These are phyloP conservation scores for Yarrowia porcina DNA, from an alignment of 805 yeast species.

Conservation along the genomic window DNA sequence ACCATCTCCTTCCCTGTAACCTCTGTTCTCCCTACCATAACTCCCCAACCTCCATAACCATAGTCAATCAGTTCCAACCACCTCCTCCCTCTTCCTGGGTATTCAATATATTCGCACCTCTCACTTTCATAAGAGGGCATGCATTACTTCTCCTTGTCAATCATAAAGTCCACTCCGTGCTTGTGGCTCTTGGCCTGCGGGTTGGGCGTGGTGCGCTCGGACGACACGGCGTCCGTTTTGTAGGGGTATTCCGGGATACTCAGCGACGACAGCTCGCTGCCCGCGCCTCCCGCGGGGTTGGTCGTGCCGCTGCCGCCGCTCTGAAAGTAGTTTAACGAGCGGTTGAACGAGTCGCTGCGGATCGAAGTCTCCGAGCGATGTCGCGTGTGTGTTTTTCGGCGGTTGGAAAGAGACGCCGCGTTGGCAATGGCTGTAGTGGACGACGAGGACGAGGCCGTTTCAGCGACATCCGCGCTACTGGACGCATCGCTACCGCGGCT, in stretches of 20 bases:
- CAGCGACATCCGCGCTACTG: neutral
- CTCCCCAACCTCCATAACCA: no score
- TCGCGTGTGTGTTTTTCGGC: conserved; percentile 2
- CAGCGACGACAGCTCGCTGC: neutral
- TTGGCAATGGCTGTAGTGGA: conserved; percentile 13
- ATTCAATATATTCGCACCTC: neutral
- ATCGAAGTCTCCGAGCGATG: conserved; percentile 6
- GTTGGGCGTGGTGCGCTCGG: conserved; percentile 23
- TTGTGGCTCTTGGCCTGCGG: conserved; percentile 26
- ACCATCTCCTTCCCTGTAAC: no score
- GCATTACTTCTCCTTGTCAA: conserved; percentile 25
- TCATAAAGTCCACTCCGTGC: conserved; percentile 33
- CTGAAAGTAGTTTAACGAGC: conserved; percentile 22
- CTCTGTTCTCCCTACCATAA: no score
- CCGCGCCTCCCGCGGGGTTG: neutral
- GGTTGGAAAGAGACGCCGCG: neutral
- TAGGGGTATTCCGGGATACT: conserved; percentile 12
- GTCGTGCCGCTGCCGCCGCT: conserved; percentile 21
- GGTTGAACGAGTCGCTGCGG: conserved; percentile 17
- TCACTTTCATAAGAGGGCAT: neutral
- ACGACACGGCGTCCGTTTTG: conserved; percentile 16
- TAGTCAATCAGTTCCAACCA: neutral
- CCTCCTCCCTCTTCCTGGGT: neutral
- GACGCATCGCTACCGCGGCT: neutral
- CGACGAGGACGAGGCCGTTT: neutral